These are phyloP conservation scores for Diaporthe ampelina DNA, from an alignment of 2,329 filamentous ascomycete genomes.

Conservation along the genomic window DNA sequence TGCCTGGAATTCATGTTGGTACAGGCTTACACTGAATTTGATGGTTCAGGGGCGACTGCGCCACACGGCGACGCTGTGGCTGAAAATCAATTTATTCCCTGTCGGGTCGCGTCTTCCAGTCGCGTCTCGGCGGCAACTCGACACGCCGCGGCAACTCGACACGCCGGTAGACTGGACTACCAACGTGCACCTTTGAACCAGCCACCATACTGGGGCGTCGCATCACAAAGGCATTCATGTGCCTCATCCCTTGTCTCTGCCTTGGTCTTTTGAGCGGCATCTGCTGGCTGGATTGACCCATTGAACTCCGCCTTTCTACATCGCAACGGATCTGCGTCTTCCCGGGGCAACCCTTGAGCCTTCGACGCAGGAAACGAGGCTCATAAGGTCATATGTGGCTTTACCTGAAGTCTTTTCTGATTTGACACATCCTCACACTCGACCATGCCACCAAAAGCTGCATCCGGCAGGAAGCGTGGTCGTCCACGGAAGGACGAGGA, in stretches of 20 bases:
- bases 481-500: constrained; percentile 40
- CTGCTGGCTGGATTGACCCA: background rate
- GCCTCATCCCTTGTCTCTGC: background rate
- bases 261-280: background rate
- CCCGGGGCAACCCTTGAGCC: background rate
- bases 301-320: background rate
- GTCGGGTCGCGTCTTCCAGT: constrained; percentile 21
- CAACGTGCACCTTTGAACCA: background rate
- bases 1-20: background rate
- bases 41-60: constrained; percentile 32
- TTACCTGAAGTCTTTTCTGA: background rate
- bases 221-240: background rate
- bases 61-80: constrained; percentile 24
- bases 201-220: background rate
- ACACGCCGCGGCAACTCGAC: background rate
- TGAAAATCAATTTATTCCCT: constrained; percentile 34
- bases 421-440: background rate
- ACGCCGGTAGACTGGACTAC: background rate
- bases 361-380: background rate
- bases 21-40: background rate
- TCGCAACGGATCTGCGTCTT: background rate
- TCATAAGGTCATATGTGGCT: background rate
- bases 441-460: constrained; percentile 33
- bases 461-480: constrained; percentile 36
- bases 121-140: constrained; percentile 18